phyloP scores from a whole-genome alignment of 1,139 yeast species.

The Blastobotrys elegans region DNA sequence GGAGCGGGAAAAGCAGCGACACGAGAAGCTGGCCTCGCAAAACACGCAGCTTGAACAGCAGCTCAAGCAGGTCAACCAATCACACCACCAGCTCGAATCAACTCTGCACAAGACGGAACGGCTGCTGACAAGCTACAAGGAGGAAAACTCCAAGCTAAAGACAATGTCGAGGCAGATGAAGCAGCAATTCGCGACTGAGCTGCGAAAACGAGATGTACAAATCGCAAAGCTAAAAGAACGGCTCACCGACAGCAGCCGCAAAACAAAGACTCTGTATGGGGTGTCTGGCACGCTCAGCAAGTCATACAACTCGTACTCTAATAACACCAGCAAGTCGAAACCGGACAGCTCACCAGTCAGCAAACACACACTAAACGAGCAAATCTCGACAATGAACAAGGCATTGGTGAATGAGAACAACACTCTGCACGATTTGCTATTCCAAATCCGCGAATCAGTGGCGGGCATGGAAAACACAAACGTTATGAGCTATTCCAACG shows the following conservation, averaged over 20 bases:
- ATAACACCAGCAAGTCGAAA: too few species aligned
- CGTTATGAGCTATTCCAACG: neutral
- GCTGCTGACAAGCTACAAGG: slow-evolving; percentile 13
- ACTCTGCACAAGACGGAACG: slow-evolving; percentile 16
- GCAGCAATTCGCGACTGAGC: slow-evolving; percentile 26
- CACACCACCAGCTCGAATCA: slow-evolving; percentile 13
- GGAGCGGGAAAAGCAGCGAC: slow-evolving; percentile 18
- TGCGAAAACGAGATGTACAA: slow-evolving; percentile 28
- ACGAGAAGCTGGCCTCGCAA: slow-evolving; percentile 13
- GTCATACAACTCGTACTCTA: slow-evolving; percentile 19
- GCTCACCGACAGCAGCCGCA: slow-evolving; percentile 18
- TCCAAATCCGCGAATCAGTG: slow-evolving; percentile 14
- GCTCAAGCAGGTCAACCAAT: slow-evolving; percentile 7
- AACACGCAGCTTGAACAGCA: slow-evolving; percentile 19
- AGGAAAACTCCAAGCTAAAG: slow-evolving; percentile 13
- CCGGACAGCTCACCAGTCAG: neutral
- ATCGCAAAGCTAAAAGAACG: slow-evolving; percentile 25
- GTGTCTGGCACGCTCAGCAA: slow-evolving; percentile 25
- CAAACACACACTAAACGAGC: slow-evolving; percentile 5
- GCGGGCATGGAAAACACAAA: neutral
- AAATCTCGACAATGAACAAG: slow-evolving; percentile 15
- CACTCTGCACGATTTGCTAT: slow-evolving; percentile 16
- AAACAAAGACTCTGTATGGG: slow-evolving; percentile 21
- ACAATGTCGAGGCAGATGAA: slow-evolving; percentile 18
- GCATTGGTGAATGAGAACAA: slow-evolving; percentile 23